Base-by-base conservation (phyloP, 768 basidiomycete genomes). In the Rhodotorula sphaerocarpa region DNA sequence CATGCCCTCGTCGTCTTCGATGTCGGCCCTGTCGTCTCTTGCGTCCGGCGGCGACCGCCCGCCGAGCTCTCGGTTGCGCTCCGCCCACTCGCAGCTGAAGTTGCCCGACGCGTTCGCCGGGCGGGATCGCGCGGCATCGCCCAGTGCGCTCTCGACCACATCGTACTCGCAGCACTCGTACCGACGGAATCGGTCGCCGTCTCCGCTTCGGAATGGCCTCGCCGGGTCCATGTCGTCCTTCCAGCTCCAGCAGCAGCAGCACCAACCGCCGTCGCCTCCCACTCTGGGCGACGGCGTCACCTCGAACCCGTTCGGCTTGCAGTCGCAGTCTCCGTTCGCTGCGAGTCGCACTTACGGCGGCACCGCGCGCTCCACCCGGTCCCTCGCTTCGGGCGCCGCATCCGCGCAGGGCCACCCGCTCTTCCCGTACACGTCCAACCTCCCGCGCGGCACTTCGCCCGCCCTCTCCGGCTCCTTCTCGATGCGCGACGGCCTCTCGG, bases 341-440 rank as follows among this genome's bases (percentile, higher is more conserved):
- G 41, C 30, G 2, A 18, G n/a, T 33, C 34, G 47, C 6, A 33
- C 50, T 31, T n/a, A 46, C 52, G 27, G 46, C 44, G 18, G 21
- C 39, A 31, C 15, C 59, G 11, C 55, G 43, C 63, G 25, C 9
- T 51, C 50, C 42, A 36, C 28, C 27, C 36, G 41, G 39, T 42
- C 39, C 18, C 44, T 31, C 7, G 27, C 43, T 20, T 43, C 62
- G 23, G 7, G 18, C 44, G 57, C 18, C 11, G 21, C 15, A 12
- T 7, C 23, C n/a, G n/a, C n/a, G 10, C 31, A 47, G 23, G 61
- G 58, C 23, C 50, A 63, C 59, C 58, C 59, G 5, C 62, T 68
- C 20, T 68, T 68, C 59, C 62, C 67, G 9, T 68, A 64, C 67
- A 41, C 62, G 15, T 57, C 67, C 11, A 57, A 62, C 1, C 3